Evolutionary conservation across 106 monocot genomes (phyloP).

Genomic region (Acanthochlamys bracteata): DNA sequence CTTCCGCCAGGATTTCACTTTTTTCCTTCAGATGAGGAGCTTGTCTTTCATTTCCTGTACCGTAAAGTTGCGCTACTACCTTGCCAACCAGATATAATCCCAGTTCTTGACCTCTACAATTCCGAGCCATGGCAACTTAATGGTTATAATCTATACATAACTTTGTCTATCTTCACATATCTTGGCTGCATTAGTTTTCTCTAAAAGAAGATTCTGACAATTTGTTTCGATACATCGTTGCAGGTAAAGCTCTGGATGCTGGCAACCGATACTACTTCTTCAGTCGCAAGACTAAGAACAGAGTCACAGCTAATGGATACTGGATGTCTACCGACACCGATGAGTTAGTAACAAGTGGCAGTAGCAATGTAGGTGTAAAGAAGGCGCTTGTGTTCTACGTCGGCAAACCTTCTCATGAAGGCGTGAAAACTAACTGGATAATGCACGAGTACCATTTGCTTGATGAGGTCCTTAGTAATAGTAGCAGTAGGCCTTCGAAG

Average conservation of each 20-base stretch:
- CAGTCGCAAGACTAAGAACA: constrained; percentile 1
- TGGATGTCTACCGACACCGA: constrained; percentile 3
- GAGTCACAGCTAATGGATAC: constrained; percentile 1
- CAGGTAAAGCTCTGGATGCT: neutral
- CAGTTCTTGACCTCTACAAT: constrained; percentile 44
- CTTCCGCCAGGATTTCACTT: constrained; percentile 86
- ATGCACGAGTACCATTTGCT: constrained; percentile 6
- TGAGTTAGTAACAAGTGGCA: neutral
- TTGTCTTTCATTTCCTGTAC: constrained; percentile 74
- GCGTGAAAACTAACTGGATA: constrained; percentile 3
- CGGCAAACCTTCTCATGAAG: neutral
- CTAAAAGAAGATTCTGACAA: too few species aligned
- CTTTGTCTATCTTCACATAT: too few species aligned
- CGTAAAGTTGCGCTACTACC: constrained; percentile 47
- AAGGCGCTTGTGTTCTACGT: neutral
- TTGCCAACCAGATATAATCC: constrained; percentile 74
- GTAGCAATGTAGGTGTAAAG: neutral
- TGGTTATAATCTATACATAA: too few species aligned
- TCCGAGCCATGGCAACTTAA: constrained; percentile 77
- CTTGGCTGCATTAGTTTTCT: too few species aligned
- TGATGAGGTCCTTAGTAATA: constrained; percentile 7
- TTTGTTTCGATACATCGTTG: neutral
- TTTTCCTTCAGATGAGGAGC: constrained; percentile 89
- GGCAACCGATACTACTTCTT: constrained; percentile 1
- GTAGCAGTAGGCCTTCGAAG: constrained; percentile 17